These are phyloP conservation scores for Cornus controversa DNA, from an alignment of 148 eudicot species.

Conservation along the genomic window DNA sequence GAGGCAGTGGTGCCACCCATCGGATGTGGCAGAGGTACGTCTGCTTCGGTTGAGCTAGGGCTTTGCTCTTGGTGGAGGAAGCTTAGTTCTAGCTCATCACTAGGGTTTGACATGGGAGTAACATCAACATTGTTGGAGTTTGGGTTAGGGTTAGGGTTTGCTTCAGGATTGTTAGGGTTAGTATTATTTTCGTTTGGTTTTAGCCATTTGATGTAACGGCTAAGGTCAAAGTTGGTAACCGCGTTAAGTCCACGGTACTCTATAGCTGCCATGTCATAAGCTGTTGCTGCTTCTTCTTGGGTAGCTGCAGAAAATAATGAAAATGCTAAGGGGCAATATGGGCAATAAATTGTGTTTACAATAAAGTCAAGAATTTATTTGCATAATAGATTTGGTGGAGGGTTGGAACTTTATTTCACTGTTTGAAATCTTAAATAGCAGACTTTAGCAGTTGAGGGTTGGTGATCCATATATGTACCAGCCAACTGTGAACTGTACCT, in stretches of 20 bases:
- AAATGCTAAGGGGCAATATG: slow-evolving; percentile 16
- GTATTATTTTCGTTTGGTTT: slow-evolving; percentile 26
- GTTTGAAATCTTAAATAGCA: slow-evolving; percentile 21
- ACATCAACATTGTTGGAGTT: neutral
- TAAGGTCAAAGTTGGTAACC: slow-evolving; percentile 85
- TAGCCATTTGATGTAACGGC: slow-evolving; percentile 57
- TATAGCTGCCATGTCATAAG: slow-evolving; percentile 86
- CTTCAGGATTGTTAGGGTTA: slow-evolving; percentile 16
- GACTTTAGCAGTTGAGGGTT: slow-evolving; percentile 52
- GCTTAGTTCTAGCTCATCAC: slow-evolving; percentile 21
- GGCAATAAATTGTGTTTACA: neutral
- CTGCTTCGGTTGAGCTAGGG: slow-evolving; percentile 18
- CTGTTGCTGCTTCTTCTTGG: slow-evolving; percentile 90
- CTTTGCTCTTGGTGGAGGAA: slow-evolving; percentile 23
- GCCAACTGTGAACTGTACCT: slow-evolving; percentile 2
- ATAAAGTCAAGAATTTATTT: slow-evolving; percentile 19
- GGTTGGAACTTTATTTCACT: slow-evolving; percentile 25
- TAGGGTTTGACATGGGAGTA: slow-evolving; percentile 12
- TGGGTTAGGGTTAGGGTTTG: slow-evolving; percentile 17
- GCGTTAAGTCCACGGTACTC: slow-evolving; percentile 77
- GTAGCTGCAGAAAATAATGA: slow-evolving; percentile 47
- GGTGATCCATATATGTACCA: slow-evolving; percentile 38
- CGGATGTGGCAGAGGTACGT: slow-evolving; percentile 4
- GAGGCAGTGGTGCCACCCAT: slow-evolving; percentile 7
- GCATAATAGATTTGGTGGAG: slow-evolving; percentile 44